Evolutionary conservation across 179 eudicot species (phyloP).

Genomic region (Camellia oleifera): DNA sequence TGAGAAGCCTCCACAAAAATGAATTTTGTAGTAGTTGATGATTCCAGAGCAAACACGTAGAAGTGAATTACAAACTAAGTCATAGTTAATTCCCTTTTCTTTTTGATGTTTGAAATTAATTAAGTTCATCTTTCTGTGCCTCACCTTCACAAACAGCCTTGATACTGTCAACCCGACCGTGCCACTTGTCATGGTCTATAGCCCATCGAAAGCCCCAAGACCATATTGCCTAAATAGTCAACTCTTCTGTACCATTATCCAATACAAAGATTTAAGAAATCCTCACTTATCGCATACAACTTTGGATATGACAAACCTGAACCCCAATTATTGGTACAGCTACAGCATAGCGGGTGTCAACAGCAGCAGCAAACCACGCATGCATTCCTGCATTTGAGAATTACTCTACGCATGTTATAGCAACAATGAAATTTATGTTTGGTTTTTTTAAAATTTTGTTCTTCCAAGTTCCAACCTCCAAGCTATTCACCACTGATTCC

Average conservation of each 20-base stretch:
- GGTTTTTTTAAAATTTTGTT: not conserved
- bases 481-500: conserved; percentile 99
- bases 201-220: conserved; percentile 96
- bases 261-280: conserved; percentile 7
- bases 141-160: conserved; percentile 87
- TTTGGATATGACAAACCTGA: conserved; percentile 54
- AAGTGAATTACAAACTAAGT: no score
- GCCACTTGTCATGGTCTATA: conserved; percentile 84
- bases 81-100: no score
- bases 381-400: conserved; percentile 74
- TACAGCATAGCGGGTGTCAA: conserved; percentile 83
- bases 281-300: not conserved
- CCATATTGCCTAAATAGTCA: not conserved
- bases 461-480: conserved; percentile 56
- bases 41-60: not conserved
- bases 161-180: conserved; percentile 81
- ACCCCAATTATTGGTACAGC: conserved; percentile 88
- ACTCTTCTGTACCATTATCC: not conserved
- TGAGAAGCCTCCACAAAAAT: not conserved
- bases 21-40: not conserved
- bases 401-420: not conserved
- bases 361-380: conserved; percentile 93
- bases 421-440: not conserved
- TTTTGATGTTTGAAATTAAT: no score
- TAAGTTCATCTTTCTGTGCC: not conserved